Conservation (phyloP, 2,329 filamentous ascomycete genomes). For the Leptographium radiaticola region DNA sequence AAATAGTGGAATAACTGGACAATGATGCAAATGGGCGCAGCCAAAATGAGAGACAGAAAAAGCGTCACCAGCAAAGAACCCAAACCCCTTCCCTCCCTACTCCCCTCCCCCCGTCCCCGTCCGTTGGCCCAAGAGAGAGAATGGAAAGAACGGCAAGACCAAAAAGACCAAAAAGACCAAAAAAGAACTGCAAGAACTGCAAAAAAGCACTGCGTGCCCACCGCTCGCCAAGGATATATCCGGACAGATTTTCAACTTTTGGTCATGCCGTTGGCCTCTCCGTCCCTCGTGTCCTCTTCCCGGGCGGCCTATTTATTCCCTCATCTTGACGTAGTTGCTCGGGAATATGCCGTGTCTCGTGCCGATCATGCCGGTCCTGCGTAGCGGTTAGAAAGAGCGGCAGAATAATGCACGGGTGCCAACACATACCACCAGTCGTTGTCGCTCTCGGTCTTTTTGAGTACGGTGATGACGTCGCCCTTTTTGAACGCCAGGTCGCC, state of each 20-base stretch:
- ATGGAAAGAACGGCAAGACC: not conserved
- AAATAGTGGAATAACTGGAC: too few species aligned
- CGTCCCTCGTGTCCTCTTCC: not conserved
- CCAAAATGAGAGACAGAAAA: not conserved
- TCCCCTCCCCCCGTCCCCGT: too few species aligned
- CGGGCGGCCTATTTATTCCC: conserved; percentile 29
- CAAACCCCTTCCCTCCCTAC: not conserved
- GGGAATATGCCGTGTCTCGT: conserved; percentile 84
- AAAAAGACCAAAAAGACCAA: not conserved
- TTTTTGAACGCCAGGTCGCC: conserved; percentile 95
- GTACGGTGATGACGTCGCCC: conserved; percentile 86
- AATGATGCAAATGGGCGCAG: not conserved
- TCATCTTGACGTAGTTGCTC: conserved; percentile 63
- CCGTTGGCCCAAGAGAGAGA: too few species aligned
- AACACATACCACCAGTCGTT: conserved; percentile 80
- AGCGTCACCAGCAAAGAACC: not conserved
- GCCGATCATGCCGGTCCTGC: conserved; percentile 78
- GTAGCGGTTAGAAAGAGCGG: conserved; percentile 18
- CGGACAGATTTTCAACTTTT: not conserved
- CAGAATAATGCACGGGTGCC: conserved; percentile 18
- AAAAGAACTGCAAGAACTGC: too few species aligned
- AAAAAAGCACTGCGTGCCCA: not conserved
- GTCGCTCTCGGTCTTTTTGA: conserved; percentile 87
- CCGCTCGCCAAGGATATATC: conserved; percentile 2
- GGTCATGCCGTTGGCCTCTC: not conserved